Evolutionary conservation across 495 filamentous ascomycete species (phyloP).

Genomic region (Penicillium desertorum): DNA sequence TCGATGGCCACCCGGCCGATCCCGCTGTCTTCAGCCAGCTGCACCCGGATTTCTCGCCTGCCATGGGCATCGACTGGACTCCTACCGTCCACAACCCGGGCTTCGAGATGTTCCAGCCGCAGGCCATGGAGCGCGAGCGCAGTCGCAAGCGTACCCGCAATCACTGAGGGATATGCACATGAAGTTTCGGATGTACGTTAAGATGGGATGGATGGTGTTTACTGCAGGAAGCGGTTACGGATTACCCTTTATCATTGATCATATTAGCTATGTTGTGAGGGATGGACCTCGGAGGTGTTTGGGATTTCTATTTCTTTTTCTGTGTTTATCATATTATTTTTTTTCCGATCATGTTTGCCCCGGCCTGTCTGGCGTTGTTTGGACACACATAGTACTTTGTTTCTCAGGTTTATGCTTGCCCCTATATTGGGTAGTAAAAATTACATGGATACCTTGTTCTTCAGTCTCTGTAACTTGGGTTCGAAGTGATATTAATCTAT

Average conservation of each 20-base stretch:
- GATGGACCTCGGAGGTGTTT: constrained; percentile 4
- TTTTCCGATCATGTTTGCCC: neutral
- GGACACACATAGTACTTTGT: neutral
- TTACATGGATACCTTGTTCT: neutral
- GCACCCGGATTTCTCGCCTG: constrained; percentile 44
- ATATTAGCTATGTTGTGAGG: constrained; percentile 8
- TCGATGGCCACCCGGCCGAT: constrained; percentile 36
- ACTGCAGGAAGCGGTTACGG: constrained; percentile 4
- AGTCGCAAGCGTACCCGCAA: constrained; percentile 31
- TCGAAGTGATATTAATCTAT: neutral
- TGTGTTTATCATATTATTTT: neutral
- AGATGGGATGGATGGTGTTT: constrained; percentile 10
- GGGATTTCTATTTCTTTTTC: neutral
- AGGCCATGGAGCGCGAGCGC: constrained; percentile 29
- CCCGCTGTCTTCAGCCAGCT: constrained; percentile 38
- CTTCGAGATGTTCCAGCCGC: constrained; percentile 27
- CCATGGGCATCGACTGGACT: constrained; percentile 40
- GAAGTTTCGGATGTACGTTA: constrained; percentile 9
- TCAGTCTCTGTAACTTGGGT: neutral
- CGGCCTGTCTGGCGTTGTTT: neutral
- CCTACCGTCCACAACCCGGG: constrained; percentile 19
- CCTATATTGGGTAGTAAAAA: neutral
- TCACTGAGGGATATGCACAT: constrained; percentile 14
- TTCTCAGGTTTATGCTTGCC: neutral
- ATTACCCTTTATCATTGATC: constrained; percentile 6